Base-by-base conservation (phyloP, 2,329 filamentous ascomycete genomes). In the Aspergillus latus region DNA sequence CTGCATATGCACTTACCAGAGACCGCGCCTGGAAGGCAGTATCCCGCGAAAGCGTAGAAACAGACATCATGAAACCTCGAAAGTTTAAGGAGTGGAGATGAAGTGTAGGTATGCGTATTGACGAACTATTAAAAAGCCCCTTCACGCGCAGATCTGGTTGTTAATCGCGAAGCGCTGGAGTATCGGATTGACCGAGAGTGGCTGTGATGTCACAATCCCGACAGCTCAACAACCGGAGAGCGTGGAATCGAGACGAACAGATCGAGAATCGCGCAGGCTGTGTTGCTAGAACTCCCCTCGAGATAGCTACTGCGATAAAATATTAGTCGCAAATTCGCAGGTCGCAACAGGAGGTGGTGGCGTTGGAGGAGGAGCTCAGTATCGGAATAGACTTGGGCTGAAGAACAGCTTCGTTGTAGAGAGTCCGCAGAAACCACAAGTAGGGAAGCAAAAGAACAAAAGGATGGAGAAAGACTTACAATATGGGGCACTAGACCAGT, bases 1-100 rank as follows among this genome's bases (percentile, higher is more conserved):
- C 44, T 26, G 49, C 45, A 32, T 21, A 40, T 47, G 29, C 30
- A 66, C 72, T 59, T 72, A 78, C 76, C 63, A 80, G 63, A 57
- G 77, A 79, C 44, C 78, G 75, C 39, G 72, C 77, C 65, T 78
- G 77, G 61, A 77, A 79, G 57, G 75, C 76, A 42, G 76, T 76
- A 51, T 76, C 70, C 54, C 67, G 74, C 57, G 69, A 68, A 62
- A 78, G 50, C 39, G 69, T 65, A 21, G 74, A 63, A 48, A 78
- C 76, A 62, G 77, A 78, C 76, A 79, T 79, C 59, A 57, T 69
- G 56, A 39, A 21, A 54, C 45, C 42, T 53, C 34, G 29, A 26
- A 5, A 47, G 16, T 29, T 30, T 44, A 28, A 13, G 21, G 52
- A 54, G 59, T 44, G 49, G 52, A 58, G 56, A 57, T 47, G 37